These are phyloP conservation scores for Theileria luwenshuni DNA, from an alignment of 169 alveolate species.

Conservation along the genomic window DNA sequence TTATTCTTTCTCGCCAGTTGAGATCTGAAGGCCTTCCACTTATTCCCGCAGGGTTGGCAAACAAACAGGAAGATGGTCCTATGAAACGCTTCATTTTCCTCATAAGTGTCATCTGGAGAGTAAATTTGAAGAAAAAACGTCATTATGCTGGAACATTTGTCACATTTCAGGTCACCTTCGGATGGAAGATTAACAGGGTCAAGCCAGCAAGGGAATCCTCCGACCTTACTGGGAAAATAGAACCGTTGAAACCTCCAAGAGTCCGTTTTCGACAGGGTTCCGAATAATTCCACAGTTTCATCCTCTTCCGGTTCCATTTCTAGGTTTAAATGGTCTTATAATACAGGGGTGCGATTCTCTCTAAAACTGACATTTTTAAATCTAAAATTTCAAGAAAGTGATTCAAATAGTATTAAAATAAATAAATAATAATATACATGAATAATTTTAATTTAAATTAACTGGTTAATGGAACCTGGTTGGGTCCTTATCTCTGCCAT, in stretches of 20 bases:
- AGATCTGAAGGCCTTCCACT: conserved; percentile 72
- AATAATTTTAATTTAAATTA: not conserved
- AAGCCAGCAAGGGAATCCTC: conserved; percentile 82
- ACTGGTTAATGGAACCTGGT: not conserved
- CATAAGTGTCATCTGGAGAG: conserved; percentile 71
- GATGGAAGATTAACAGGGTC: conserved; percentile 69
- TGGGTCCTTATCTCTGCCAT: conserved; percentile 16
- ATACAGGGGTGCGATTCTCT: not conserved
- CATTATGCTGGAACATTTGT: conserved; percentile 65
- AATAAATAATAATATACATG: not conserved
- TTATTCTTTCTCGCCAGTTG: conserved; percentile 76
- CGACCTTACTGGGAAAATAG: conserved; percentile 75
- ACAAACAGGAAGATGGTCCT: conserved; percentile 70
- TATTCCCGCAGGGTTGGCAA: conserved; percentile 75
- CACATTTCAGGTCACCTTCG: conserved; percentile 59
- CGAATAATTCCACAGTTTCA: conserved; percentile 50
- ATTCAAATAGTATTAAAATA: not conserved
- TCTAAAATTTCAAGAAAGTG: not conserved
- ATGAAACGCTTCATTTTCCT: conserved; percentile 68
- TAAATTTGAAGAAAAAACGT: conserved; percentile 74
- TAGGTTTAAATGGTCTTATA: not conserved
- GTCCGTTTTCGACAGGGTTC: conserved; percentile 42
- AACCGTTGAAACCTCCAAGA: conserved; percentile 67
- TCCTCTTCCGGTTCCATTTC: conserved; percentile 20
- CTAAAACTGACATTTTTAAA: not conserved